Conservation (phyloP, 352 stramenopile genomes). For the Aphanomyces invadans region DNA sequence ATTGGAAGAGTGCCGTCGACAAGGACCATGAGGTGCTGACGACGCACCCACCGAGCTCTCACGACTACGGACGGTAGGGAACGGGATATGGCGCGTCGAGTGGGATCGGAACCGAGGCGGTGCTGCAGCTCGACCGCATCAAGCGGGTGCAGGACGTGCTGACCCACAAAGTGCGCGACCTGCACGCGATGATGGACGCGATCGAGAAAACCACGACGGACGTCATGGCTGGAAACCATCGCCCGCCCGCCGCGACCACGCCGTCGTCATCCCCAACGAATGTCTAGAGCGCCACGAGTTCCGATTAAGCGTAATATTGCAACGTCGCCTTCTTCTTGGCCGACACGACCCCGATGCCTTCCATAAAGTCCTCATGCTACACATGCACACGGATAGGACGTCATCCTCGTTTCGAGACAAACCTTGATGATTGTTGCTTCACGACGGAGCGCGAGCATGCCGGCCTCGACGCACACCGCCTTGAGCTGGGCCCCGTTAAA, state of each 20-base stretch:
- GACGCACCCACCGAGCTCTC: no score
- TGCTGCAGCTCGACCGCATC: slow-evolving; percentile 22
- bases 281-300: background rate
- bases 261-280: no score
- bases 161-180: slow-evolving; percentile 9
- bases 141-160: slow-evolving; percentile 19
- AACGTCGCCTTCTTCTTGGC: slow-evolving; percentile 97
- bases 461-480: slow-evolving; percentile 98
- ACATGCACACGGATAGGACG: background rate
- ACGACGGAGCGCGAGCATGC: slow-evolving; percentile 95
- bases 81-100: background rate
- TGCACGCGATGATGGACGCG: slow-evolving; percentile 20
- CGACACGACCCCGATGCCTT: slow-evolving; percentile 96
- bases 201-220: background rate
- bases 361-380: slow-evolving; percentile 97
- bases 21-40: background rate
- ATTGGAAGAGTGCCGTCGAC: slow-evolving; percentile 12
- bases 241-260: no score
- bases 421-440: slow-evolving; percentile 91
- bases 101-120: background rate
- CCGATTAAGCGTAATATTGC: slow-evolving; percentile 93
- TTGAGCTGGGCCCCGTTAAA: slow-evolving; percentile 99
- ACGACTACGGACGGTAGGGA: background rate
- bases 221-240: no score
- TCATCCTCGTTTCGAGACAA: background rate